phyloP scores from a whole-genome alignment of 257 asterid genomes.

The Scutellaria baicalensis region DNA sequence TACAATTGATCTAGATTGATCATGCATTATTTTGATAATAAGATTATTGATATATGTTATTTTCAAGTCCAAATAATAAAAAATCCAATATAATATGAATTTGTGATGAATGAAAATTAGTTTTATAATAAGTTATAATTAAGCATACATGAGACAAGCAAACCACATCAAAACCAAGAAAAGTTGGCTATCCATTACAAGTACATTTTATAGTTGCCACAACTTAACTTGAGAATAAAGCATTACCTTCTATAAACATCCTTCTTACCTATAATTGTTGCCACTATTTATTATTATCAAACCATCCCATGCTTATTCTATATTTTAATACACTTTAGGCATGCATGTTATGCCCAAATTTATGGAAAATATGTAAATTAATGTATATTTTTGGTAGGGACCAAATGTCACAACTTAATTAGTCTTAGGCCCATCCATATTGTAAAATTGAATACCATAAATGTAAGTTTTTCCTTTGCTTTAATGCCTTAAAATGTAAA shows the following conservation, averaged over 20 bases:
- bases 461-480: no score
- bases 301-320: background rate
- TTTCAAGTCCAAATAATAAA: no score
- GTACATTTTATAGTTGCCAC: background rate
- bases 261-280: slow-evolving; percentile 1
- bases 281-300: background rate
- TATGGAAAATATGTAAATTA: background rate
- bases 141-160: background rate
- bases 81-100: no score
- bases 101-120: no score
- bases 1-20: no score
- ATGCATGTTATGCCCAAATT: background rate
- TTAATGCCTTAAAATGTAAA: no score
- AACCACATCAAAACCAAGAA: slow-evolving; percentile 14
- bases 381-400: background rate
- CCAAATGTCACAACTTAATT: background rate
- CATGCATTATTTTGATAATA: no score
- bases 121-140: no score
- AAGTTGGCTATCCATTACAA: background rate
- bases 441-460: background rate
- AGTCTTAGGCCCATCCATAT: background rate
- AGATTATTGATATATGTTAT: no score
- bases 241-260: slow-evolving; percentile 8
- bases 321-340: background rate
- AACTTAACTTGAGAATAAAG: slow-evolving; percentile 9